Base-by-base conservation (phyloP, 495 filamentous ascomycete genomes). In the Annulohypoxylon maeteangense region DNA sequence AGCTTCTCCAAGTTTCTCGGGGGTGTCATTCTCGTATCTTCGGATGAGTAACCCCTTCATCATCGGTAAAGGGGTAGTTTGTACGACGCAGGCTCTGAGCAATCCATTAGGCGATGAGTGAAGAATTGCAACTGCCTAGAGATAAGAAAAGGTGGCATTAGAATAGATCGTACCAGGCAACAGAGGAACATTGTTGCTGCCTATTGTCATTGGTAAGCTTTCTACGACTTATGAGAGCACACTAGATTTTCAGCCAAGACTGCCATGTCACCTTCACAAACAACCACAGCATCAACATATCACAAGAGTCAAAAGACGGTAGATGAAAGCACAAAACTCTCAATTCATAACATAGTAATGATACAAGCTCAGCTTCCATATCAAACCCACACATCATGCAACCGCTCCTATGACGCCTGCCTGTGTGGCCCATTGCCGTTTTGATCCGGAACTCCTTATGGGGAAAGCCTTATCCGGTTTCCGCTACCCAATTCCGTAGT, bases 331-430 rank as follows among this genome's bases (percentile, higher is more conserved):
- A 25, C 11, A 10, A 60, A 16, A 50, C 47, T 65, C 55, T 68
- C 59, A 42, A 61, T 68, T 73, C 70, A 62, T 62, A 68, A 65
- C 31, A 62, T 62, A 58, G 22, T 73, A 31, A 50, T 68, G 45
- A 50, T 72, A 73, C 65, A 70, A 73, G 65, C 44, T 51, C 65
- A 73, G 60, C 70, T 73, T 68, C 48, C 48, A 65, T 68, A 42
- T 38, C 40, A 55, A 67, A 68, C 51, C 54, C 29, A 44, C 54
- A 25, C 23, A 68, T 65, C 61, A 66, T 68, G 56, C 50, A 65
- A 38, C 48, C 65, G 61, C 61, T 65, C 65, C 65, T 11, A n/a
- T 62, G 55, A 68, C 64, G 70, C 70, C 69, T 51, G 60, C 58
- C 60, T 23, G 31, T 62, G 31, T 53, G 51, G 51, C 38, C 70